Percentiles rank a stretch among this genome's conserved stretches.
phyloP scores from a whole-genome alignment of 768 basidiomycete genomes.

The Kwoniella newhampshirensis region DNA sequence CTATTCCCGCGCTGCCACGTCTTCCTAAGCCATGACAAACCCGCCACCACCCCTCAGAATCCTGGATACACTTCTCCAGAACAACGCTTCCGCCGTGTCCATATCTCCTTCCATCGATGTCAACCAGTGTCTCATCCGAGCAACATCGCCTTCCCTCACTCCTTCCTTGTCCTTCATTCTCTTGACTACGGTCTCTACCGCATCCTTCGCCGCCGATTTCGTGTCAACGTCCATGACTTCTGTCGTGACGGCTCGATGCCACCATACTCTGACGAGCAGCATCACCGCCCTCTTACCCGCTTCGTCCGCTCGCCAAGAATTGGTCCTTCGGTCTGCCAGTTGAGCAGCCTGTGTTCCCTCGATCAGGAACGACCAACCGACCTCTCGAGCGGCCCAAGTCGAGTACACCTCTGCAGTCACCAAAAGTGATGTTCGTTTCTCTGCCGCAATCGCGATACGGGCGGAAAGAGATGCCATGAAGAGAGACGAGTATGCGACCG shows the following conservation, averaged over 20 bases:
- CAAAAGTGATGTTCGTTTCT: slow-evolving; percentile 42
- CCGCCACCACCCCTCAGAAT: slow-evolving; percentile 44
- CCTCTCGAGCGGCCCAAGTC: slow-evolving; percentile 53
- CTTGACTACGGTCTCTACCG: slow-evolving; percentile 48
- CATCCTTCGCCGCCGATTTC: slow-evolving; percentile 47
- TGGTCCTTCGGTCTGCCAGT: slow-evolving; percentile 40
- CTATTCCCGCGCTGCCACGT: neutral
- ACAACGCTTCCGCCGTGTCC: slow-evolving; percentile 48
- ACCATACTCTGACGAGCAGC: slow-evolving; percentile 48
- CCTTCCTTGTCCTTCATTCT: slow-evolving; percentile 48
- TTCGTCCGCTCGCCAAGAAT: slow-evolving; percentile 47
- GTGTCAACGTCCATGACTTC: slow-evolving; percentile 46
- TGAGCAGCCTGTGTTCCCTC: slow-evolving; percentile 46
- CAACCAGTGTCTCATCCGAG: slow-evolving; percentile 41
- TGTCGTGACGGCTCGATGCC: slow-evolving; percentile 51
- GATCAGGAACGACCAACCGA: slow-evolving; percentile 52
- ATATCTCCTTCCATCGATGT: slow-evolving; percentile 47
- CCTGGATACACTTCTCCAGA: slow-evolving; percentile 49
- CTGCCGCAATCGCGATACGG: slow-evolving; percentile 40
- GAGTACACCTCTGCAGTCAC: slow-evolving; percentile 52
- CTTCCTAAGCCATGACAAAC: slow-evolving; percentile 40
- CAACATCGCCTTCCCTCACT: slow-evolving; percentile 46
- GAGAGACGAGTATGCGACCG: slow-evolving; percentile 43
- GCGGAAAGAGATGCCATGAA: slow-evolving; percentile 49
- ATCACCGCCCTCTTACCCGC: slow-evolving; percentile 48